Conservation (phyloP, 345 rosid species). For the Excoecaria agallocha region DNA sequence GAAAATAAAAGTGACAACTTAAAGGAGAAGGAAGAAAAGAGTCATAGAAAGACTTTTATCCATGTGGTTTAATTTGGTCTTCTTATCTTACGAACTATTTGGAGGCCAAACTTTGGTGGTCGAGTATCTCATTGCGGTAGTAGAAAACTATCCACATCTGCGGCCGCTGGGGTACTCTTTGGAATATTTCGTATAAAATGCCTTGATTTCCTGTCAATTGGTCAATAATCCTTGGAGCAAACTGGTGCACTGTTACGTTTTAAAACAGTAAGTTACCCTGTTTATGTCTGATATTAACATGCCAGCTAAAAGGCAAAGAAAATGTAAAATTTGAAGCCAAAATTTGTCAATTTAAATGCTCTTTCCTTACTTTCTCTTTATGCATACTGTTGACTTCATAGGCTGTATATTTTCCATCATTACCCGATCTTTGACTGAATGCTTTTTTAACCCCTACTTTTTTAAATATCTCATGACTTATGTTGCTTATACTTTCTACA, state of each 20-base stretch:
- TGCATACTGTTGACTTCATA: background rate
- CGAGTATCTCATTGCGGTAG: constrained; percentile 94
- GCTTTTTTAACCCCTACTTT: background rate
- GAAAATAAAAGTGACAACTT: no score
- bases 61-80: no score
- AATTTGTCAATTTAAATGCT: background rate
- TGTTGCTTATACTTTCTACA: background rate
- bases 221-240: background rate
- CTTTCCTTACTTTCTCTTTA: background rate
- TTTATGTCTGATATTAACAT: background rate
- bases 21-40: no score
- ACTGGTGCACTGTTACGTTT: background rate
- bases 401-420: background rate
- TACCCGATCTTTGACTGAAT: background rate
- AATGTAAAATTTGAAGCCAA: background rate
- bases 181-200: background rate
- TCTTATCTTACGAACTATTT: no score
- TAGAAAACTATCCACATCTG: constrained; percentile 68
- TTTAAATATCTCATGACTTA: background rate
- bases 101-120: no score
- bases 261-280: background rate
- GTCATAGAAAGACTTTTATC: no score
- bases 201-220: background rate
- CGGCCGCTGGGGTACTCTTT: constrained; percentile 82
- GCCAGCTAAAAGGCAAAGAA: background rate